Conservation (phyloP, 805 yeast species). For the Zygosaccharomyces siamensis region DNA sequence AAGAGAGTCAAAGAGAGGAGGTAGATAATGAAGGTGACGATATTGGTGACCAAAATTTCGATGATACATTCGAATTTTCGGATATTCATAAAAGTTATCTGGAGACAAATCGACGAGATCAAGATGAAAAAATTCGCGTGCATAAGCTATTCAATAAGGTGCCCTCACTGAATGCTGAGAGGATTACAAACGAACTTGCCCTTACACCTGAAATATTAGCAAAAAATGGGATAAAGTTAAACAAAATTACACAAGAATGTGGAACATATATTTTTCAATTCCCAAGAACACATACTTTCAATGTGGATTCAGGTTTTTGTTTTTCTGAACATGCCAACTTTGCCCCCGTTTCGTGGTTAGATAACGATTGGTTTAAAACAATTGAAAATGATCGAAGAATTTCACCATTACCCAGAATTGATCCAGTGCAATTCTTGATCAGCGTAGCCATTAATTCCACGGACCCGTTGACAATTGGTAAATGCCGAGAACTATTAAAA, state of each 20-base stretch:
- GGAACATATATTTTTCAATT: slow-evolving; percentile 57
- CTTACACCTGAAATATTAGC: slow-evolving; percentile 47
- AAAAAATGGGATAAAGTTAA: slow-evolving; percentile 45
- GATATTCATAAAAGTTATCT: background rate
- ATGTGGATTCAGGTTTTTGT: slow-evolving; percentile 51
- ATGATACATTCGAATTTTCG: slow-evolving; percentile 5
- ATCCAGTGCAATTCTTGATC: slow-evolving; percentile 44
- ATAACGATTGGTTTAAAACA: slow-evolving; percentile 44
- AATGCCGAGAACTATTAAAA: slow-evolving; percentile 35
- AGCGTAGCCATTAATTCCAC: slow-evolving; percentile 43
- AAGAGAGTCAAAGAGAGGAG: too few species aligned
- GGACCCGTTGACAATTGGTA: slow-evolving; percentile 36
- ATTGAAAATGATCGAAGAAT: slow-evolving; percentile 44
- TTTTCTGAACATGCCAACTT: slow-evolving; percentile 53
- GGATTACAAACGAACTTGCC: slow-evolving; percentile 21
- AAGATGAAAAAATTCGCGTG: background rate
- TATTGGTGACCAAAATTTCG: background rate
- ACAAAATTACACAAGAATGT: slow-evolving; percentile 50
- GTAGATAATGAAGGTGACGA: background rate
- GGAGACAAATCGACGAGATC: background rate
- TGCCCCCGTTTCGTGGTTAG: slow-evolving; percentile 55
- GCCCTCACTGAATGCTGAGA: background rate
- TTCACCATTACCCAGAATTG: slow-evolving; percentile 48
- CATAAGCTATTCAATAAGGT: background rate
- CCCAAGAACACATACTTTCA: slow-evolving; percentile 51